Base-by-base conservation (phyloP, 78 protist genomes). In the Dictyostelium purpureum region DNA sequence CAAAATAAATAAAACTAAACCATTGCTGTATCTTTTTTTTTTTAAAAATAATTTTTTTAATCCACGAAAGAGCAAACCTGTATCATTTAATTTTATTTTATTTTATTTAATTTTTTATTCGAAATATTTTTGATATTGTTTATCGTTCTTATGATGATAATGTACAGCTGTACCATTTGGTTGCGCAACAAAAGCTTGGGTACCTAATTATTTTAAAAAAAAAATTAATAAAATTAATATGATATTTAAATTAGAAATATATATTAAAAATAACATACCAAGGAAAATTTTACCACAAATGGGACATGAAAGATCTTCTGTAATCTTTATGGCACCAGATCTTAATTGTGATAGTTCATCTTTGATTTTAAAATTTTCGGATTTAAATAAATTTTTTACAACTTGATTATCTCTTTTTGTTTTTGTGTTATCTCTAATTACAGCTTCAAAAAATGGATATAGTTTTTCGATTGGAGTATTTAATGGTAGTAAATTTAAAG, bases 401-500 rank as follows among this genome's bases (percentile, higher is more conserved):
- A 93, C 66, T 73, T 93, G 93, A 54, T 73, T 83, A 47, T 87
- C 83, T 63, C 96, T 66, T 38, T 85, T 75, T 4, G 73, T 76
- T 42, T 69, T 51, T 2, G 89, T 93, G 37, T 76, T 93, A 28
- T 93, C 96, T 19, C 96, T 18, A 43, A 93, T 73, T 6, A 93
- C 96, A 0, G 85, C 43, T 45, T 93, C 96, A 38, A 93, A 93
- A 52, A 93, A 80, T 18, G 96, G 96, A 79, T 70, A 76, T 9
- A 93, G 88, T 54, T 77, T 51, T 21, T 74, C 47, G 59, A 93
- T 75, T 63, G 90, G 79, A 7, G 78, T 93, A 31, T 43, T 42
- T 1, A 59, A 59, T 26, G 93, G 92, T 11, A 93, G 24, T 28
- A 93, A 38, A 18, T 54, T 26, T 16, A 93, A 57, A 26, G 96